Conservation (phyloP, 2,329 filamentous ascomycete genomes). For the Talaromyces sp. region DNA sequence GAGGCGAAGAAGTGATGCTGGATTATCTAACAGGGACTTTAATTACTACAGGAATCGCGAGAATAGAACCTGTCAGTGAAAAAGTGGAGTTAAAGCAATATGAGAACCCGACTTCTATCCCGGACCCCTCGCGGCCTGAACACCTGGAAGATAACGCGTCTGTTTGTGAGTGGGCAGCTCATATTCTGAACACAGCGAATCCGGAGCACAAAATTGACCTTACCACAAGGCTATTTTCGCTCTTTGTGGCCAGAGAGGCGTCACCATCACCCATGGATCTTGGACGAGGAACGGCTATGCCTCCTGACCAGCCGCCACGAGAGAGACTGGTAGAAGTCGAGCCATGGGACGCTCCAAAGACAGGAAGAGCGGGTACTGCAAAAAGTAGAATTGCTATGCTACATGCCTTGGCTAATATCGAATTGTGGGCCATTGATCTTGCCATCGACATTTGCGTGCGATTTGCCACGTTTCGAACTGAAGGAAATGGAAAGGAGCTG, state of each 20-base stretch:
- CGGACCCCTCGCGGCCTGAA: slow-evolving; percentile 13
- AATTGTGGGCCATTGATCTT: slow-evolving; percentile 45
- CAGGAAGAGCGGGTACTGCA: slow-evolving; percentile 37
- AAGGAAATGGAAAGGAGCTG: slow-evolving; percentile 20
- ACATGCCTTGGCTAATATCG: slow-evolving; percentile 44
- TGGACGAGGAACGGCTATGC: slow-evolving; percentile 29
- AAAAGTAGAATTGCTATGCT: slow-evolving; percentile 44
- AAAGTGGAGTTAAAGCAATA: slow-evolving; percentile 37
- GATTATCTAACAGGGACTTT: slow-evolving; percentile 22
- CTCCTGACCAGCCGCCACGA: slow-evolving; percentile 38
- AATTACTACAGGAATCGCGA: slow-evolving; percentile 17
- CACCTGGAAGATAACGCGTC: slow-evolving; percentile 38
- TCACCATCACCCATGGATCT: slow-evolving; percentile 38
- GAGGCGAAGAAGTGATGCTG: slow-evolving; percentile 30
- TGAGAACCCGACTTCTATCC: slow-evolving; percentile 20
- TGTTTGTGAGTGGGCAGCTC: slow-evolving; percentile 44
- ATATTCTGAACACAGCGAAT: slow-evolving; percentile 40
- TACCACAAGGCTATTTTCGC: slow-evolving; percentile 38
- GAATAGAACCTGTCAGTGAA: slow-evolving; percentile 41
- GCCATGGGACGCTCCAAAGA: slow-evolving; percentile 35
- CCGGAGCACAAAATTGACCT: slow-evolving; percentile 45
- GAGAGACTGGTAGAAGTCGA: slow-evolving; percentile 34
- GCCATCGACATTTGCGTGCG: slow-evolving; percentile 44
- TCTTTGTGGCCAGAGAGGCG: slow-evolving; percentile 35
- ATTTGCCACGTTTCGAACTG: slow-evolving; percentile 40